A percentile compares a stretch with the other conserved stretches of the same genome.
Evolutionary conservation across 1,284 basidiomycete species (phyloP).

Genomic region (Kwoniella shivajii): DNA sequence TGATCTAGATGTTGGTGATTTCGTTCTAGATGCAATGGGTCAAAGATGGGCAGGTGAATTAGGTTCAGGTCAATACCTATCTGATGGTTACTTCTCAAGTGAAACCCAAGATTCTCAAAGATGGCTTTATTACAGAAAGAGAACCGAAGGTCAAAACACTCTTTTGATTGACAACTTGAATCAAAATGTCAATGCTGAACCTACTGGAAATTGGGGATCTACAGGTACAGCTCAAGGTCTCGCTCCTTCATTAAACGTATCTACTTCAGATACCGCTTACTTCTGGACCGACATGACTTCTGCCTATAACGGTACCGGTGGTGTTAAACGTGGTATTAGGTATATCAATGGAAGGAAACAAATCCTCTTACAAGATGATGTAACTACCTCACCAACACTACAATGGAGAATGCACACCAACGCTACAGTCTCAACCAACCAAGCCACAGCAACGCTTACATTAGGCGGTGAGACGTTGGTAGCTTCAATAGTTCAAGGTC

Average conservation of each 20-base stretch:
- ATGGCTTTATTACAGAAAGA: conserved; percentile 94
- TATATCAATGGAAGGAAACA: conserved; percentile 83
- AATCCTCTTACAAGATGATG: conserved; percentile 88
- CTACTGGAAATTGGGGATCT: conserved; percentile 62
- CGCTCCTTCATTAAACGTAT: conserved; percentile 62
- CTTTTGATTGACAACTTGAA: conserved; percentile 76
- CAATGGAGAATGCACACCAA: conserved; percentile 96
- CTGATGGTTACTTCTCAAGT: conserved; percentile 69
- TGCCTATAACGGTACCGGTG: conserved; percentile 65
- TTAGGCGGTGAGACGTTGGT: conserved; percentile 63
- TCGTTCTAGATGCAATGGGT: conserved; percentile 92
- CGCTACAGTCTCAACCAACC: conserved; percentile 54
- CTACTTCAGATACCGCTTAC: conserved; percentile 74
- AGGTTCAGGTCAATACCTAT: conserved; percentile 82
- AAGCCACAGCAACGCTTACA: conserved; percentile 64
- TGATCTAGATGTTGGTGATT: conserved; percentile 89
- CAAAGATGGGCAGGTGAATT: conserved; percentile 95
- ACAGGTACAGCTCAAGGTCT: conserved; percentile 74
- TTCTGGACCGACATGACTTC: conserved; percentile 77
- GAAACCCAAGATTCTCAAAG: conserved; percentile 68
- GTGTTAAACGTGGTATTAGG: conserved; percentile 79
- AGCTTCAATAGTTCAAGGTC: conserved; percentile 60
- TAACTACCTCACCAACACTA: conserved; percentile 60
- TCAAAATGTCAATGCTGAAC: conserved; percentile 73
- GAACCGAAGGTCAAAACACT: conserved; percentile 96